Percentiles rank a stretch among this genome's conserved stretches.
Evolutionary conservation across 2,329 filamentous ascomycete genomes (phyloP).

Genomic region (Helotiales sp.): DNA sequence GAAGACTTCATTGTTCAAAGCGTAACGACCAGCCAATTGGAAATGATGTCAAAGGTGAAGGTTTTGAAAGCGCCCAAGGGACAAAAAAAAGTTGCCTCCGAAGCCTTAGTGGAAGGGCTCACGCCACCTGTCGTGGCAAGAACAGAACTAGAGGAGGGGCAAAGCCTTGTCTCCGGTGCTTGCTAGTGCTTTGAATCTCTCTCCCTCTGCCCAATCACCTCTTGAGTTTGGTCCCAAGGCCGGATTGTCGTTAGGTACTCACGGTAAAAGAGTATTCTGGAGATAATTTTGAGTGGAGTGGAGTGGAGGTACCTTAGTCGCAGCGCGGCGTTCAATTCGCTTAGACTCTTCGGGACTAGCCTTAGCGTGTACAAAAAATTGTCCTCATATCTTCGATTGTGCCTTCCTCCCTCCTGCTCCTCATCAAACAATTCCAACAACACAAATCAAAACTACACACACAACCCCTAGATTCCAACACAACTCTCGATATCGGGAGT

Average conservation of each 20-base stretch:
- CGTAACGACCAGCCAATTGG: not conserved
- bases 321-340: no score
- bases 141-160: not conserved
- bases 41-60: not conserved
- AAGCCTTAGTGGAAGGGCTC: not conserved
- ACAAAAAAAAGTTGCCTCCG: constrained; percentile 2
- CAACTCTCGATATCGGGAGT: constrained; percentile 51
- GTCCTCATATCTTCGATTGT: not conserved
- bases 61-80: not conserved
- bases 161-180: not conserved
- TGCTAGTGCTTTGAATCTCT: constrained; percentile 3
- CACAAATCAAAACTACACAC: constrained; percentile 28
- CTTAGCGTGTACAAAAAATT: constrained; percentile 15
- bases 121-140: constrained; percentile 22
- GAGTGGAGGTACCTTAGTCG: no score
- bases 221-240: not conserved
- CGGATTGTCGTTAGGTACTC: not conserved
- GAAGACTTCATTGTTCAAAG: constrained; percentile 30
- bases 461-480: constrained; percentile 41
- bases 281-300: no score
- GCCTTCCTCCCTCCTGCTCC: constrained; percentile 13
- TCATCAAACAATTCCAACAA: constrained; percentile 33
- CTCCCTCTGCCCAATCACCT: not conserved
- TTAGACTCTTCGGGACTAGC: constrained; percentile 7
- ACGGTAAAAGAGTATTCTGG: not conserved